Evolutionary conservation across 164 flowering plant genomes (phyloP).

Genomic region (Cinnamomum chago): DNA sequence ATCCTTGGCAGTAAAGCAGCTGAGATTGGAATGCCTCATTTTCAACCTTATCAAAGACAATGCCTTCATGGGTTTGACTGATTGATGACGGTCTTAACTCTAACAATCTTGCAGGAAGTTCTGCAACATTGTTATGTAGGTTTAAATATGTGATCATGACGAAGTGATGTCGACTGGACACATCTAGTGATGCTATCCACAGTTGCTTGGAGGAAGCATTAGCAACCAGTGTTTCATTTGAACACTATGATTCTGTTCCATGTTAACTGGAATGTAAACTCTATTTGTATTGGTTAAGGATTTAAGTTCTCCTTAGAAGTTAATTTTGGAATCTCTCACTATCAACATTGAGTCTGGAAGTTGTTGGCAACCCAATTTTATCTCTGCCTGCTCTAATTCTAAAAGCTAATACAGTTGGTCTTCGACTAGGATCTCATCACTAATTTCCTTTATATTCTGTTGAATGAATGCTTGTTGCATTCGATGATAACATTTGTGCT

Average conservation of each 20-base stretch:
- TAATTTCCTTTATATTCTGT: too few relatives aligned
- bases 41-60: neutral
- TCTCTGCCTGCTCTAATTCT: too few relatives aligned
- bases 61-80: neutral
- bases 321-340: neutral
- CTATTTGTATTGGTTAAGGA: neutral
- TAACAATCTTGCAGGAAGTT: conserved; percentile 25
- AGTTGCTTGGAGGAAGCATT: conserved; percentile 12
- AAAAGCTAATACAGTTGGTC: too few relatives aligned
- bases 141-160: conserved; percentile 18
- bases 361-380: too few relatives aligned
- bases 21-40: neutral
- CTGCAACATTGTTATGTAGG: conserved; percentile 22
- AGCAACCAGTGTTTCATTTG: neutral
- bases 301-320: neutral
- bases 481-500: too few relatives aligned
- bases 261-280: neutral
- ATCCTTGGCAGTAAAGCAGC: conserved; percentile 29
- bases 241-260: conserved; percentile 1
- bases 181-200: conserved; percentile 6
- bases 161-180: conserved; percentile 9
- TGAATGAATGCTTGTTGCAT: too few relatives aligned
- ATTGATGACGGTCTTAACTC: neutral
- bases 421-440: too few relatives aligned
- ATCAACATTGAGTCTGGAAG: too few relatives aligned